Evolutionary conservation across 352 stramenopile genomes (phyloP).

Genomic region (Pythium brassicae): DNA sequence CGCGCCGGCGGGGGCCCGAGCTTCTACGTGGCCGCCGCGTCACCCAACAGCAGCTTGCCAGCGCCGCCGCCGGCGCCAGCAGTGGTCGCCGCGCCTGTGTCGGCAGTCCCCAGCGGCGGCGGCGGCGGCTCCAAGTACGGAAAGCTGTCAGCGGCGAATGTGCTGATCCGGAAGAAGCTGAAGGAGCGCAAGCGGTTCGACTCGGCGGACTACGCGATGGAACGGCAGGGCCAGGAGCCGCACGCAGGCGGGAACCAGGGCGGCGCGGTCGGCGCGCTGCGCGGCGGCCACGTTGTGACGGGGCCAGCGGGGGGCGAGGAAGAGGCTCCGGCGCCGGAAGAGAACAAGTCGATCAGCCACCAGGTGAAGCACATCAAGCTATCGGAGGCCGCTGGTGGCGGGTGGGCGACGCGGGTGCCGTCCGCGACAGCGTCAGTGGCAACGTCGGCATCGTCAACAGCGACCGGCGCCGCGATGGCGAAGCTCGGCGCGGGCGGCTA

Average conservation of each 20-base stretch:
- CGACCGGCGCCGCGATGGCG: conserved; percentile 10
- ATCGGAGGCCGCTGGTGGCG: conserved; percentile 31
- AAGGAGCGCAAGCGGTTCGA: conserved; percentile 83
- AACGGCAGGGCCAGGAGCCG: conserved; percentile 34
- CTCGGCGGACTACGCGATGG: conserved; percentile 76
- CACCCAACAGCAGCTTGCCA: not conserved
- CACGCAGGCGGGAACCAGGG: conserved; percentile 12
- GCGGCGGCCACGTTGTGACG: conserved; percentile 16
- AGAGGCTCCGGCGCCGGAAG: conserved; percentile 2
- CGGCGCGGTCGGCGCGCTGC: conserved; percentile 13
- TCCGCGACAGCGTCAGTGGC: conserved; percentile 5
- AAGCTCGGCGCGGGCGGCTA: conserved; percentile 11
- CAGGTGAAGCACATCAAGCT: conserved; percentile 81
- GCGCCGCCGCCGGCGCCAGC: not conserved
- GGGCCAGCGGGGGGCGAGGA: not conserved
- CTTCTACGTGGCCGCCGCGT: conserved; percentile 3
- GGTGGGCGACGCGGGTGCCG: conserved; percentile 15
- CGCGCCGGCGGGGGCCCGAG: not conserved
- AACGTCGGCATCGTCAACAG: not conserved
- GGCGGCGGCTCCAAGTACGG: conserved; percentile 41
- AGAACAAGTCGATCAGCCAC: conserved; percentile 35
- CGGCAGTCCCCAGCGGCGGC: not conserved
- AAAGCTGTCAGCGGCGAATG: conserved; percentile 57
- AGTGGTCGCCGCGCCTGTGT: not conserved
- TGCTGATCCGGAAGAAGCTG: conserved; percentile 76